Evolutionary conservation across 345 rosid genomes (phyloP).

Genomic region (Barbarea vulgaris): DNA sequence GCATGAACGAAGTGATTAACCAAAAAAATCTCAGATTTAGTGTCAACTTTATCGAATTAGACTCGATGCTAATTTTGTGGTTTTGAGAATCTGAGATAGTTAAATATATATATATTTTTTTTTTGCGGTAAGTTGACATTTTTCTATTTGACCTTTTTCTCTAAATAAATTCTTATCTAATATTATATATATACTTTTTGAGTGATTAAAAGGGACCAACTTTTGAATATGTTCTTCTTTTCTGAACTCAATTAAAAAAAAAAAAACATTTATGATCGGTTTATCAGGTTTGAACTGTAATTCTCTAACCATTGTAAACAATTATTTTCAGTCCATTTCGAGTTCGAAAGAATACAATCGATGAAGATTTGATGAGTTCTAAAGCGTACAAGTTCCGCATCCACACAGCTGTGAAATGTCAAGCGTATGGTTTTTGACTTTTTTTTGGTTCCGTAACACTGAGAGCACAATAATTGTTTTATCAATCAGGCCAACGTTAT

Average conservation of each 20-base stretch:
- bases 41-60: neutral
- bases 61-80: neutral
- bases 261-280: neutral
- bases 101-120: too few species aligned
- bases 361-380: slow-evolving; percentile 7
- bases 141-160: neutral
- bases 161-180: neutral
- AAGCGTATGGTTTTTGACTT: neutral
- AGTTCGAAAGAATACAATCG: slow-evolving; percentile 32
- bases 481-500: slow-evolving; percentile 9
- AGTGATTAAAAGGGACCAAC: neutral
- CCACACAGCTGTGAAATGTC: neutral
- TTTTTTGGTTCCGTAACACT: neutral
- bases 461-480: neutral
- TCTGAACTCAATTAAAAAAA: neutral
- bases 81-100: neutral
- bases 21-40: neutral
- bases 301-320: slow-evolving; percentile 1
- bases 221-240: neutral
- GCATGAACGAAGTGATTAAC: neutral
- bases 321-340: slow-evolving; percentile 28
- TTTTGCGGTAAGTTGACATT: neutral
- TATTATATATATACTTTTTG: neutral
- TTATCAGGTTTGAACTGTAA: neutral
- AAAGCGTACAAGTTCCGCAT: neutral